A percentile compares a stretch with the other conserved stretches of the same genome.
Evolutionary conservation across 257 asterid species (phyloP).

Genomic region (Orobanche coerulescens): DNA sequence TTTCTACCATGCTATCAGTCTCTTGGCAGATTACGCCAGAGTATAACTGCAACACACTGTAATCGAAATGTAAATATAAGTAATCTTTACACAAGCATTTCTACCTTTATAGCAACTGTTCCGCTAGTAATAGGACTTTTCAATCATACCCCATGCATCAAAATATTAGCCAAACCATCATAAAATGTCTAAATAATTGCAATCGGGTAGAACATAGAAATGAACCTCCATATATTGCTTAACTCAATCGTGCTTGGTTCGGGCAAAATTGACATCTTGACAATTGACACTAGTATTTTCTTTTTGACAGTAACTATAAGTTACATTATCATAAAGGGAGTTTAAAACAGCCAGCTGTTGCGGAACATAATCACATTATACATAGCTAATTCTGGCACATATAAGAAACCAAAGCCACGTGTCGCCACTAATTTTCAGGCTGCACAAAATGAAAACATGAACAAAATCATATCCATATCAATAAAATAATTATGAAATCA

Average conservation of each 20-base stretch:
- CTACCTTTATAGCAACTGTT: background rate
- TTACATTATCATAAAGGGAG: too few species aligned
- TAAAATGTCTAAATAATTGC: background rate
- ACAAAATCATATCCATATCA: too few species aligned
- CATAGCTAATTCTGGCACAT: background rate
- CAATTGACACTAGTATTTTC: background rate
- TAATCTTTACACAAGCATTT: background rate
- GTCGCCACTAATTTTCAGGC: background rate
- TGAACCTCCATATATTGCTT: background rate
- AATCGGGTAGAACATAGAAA: background rate
- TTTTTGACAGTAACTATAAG: background rate
- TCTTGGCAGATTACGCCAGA: background rate
- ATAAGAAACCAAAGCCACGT: background rate
- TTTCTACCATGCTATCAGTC: background rate
- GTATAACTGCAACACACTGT: background rate
- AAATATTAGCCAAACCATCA: background rate
- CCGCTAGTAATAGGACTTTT: too few species aligned
- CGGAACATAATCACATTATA: background rate
- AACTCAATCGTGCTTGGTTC: background rate
- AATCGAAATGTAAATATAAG: too few species aligned
- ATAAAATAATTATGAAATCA: background rate
- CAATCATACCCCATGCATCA: background rate
- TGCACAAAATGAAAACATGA: background rate
- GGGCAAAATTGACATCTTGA: background rate
- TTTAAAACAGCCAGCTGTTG: background rate